A percentile compares a stretch with the other conserved stretches of the same genome.
Evolutionary conservation across 2,329 filamentous ascomycete species (phyloP).

Genomic region (Knufia fluminis): DNA sequence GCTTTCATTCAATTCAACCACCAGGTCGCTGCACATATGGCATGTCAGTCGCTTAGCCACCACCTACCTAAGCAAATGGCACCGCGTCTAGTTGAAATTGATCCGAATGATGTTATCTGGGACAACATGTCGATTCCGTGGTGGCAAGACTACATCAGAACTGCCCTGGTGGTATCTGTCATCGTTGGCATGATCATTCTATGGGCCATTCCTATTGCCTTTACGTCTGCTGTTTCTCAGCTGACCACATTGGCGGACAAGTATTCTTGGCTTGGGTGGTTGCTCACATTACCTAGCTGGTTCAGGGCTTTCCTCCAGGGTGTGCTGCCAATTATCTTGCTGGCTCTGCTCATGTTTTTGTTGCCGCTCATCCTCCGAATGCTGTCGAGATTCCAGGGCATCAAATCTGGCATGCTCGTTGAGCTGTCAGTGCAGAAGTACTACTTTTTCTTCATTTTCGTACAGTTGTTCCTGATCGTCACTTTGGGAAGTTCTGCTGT

Average conservation of each 20-base stretch:
- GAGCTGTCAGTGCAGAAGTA: conserved; percentile 81
- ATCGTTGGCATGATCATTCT: conserved; percentile 71
- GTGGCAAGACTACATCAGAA: conserved; percentile 80
- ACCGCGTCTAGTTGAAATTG: conserved; percentile 84
- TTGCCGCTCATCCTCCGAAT: conserved; percentile 70
- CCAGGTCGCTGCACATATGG: conserved; percentile 96
- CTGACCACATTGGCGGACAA: conserved; percentile 58
- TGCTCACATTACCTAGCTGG: conserved; percentile 51
- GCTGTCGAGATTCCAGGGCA: conserved; percentile 64
- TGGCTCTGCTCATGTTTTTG: conserved; percentile 69
- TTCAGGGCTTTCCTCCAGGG: conserved; percentile 66
- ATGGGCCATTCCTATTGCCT: conserved; percentile 85
- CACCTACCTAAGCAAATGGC: conserved; percentile 91
- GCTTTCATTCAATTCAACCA: conserved; percentile 99
- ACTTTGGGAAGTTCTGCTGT: conserved; percentile 71
- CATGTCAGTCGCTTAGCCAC: conserved; percentile 82
- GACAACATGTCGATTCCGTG: conserved; percentile 93
- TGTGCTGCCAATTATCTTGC: conserved; percentile 69
- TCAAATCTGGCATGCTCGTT: conserved; percentile 70
- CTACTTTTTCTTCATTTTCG: conserved; percentile 90
- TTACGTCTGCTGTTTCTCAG: conserved; percentile 74
- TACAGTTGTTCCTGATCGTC: conserved; percentile 89
- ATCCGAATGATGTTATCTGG: conserved; percentile 88
- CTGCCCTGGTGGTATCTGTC: conserved; percentile 53
- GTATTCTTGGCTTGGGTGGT: conserved; percentile 61